Percentiles rank a stretch among this genome's conserved stretches.
Conservation (phyloP, 495 filamentous ascomycete species). For the Trichoderma orchidacearum region DNA sequence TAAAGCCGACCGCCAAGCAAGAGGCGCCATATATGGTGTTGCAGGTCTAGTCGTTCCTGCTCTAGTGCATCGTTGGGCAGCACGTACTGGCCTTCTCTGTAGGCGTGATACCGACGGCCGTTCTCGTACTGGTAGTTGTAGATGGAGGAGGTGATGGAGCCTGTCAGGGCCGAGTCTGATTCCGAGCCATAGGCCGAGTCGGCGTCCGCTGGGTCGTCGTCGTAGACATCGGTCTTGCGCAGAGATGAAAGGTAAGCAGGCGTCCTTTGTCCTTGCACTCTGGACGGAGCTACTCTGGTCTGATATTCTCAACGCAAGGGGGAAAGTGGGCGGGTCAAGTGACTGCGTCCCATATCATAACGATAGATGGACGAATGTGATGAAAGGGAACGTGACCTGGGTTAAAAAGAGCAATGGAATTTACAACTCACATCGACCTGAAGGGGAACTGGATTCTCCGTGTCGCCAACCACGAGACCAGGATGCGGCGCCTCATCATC, state of each 20-base stretch:
- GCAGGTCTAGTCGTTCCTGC: slow-evolving; percentile 43
- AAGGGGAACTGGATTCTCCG: background rate
- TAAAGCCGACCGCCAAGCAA: slow-evolving; percentile 31
- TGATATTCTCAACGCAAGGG: too few relatives aligned
- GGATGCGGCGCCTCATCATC: background rate
- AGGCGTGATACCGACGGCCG: slow-evolving; percentile 3
- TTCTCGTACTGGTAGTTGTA: slow-evolving; percentile 12
- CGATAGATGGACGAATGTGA: too few relatives aligned
- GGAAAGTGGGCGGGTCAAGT: too few relatives aligned
- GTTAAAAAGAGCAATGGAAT: background rate
- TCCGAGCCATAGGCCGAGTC: slow-evolving; percentile 13
- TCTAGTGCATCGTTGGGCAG: slow-evolving; percentile 33
- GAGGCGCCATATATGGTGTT: slow-evolving; percentile 37
- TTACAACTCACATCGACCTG: background rate
- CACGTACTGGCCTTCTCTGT: slow-evolving; percentile 2
- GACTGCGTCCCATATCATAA: background rate
- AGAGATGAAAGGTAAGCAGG: too few relatives aligned
- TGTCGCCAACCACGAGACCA: background rate
- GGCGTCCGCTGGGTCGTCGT: slow-evolving; percentile 3
- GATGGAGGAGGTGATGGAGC: slow-evolving; percentile 15
- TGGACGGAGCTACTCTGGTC: too few relatives aligned
- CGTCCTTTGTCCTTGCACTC: too few relatives aligned
- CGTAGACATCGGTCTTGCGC: background rate
- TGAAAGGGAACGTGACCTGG: background rate
- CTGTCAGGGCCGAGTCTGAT: slow-evolving; percentile 5